Evolutionary conservation across 106 monocot genomes (phyloP).

Genomic region (Allium sativum): DNA sequence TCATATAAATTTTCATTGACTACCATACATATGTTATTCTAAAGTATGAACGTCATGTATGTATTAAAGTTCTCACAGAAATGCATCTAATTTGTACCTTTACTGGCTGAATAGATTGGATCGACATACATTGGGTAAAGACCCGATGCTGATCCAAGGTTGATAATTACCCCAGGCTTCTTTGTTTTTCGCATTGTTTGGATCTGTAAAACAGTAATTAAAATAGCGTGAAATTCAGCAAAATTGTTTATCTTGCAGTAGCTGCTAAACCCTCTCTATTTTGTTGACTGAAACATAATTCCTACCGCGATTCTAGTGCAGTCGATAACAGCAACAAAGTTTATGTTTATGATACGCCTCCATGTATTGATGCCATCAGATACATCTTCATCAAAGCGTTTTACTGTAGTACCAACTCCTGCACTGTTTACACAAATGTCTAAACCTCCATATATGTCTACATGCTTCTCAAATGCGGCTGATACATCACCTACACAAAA

Average conservation of each 20-base stretch:
- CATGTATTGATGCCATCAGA: constrained; percentile 71
- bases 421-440: constrained; percentile 89
- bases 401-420: constrained; percentile 33
- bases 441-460: constrained; percentile 54
- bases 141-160: constrained; percentile 80
- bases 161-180: constrained; percentile 74
- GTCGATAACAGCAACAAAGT: constrained; percentile 70
- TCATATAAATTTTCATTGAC: too few species aligned
- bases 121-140: constrained; percentile 58
- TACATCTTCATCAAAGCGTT: constrained; percentile 52
- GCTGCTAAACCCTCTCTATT: too few species aligned
- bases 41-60: too few species aligned
- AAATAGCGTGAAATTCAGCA: neutral
- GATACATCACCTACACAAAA: constrained; percentile 41
- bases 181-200: constrained; percentile 49
- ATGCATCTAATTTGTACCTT: constrained; percentile 26
- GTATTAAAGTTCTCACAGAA: too few species aligned
- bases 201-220: constrained; percentile 33
- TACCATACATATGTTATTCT: too few species aligned
- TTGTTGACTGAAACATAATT: too few species aligned
- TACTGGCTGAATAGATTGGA: constrained; percentile 68
- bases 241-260: too few species aligned
- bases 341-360: constrained; percentile 63
- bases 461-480: constrained; percentile 79
- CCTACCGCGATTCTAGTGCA: constrained; percentile 75